Percentiles rank a stretch among this genome's conserved stretches.
Evolutionary conservation across 2,329 filamentous ascomycete species (phyloP).

Genomic region (Chaetomium globosum): DNA sequence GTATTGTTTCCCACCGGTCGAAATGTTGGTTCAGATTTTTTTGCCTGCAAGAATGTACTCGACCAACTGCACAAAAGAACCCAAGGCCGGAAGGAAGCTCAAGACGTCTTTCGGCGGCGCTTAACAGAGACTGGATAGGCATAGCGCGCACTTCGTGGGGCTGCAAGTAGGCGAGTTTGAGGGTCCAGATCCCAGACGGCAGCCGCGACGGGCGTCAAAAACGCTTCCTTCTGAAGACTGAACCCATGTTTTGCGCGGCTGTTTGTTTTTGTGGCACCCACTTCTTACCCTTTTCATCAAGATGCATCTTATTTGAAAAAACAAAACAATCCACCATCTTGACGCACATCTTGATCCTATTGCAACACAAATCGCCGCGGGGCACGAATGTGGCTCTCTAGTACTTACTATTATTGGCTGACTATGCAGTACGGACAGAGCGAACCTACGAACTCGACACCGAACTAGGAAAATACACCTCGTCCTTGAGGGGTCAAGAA

Average conservation of each 20-base stretch:
- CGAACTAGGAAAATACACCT: neutral
- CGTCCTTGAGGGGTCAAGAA: neutral
- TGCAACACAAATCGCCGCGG: slow-evolving; percentile 1
- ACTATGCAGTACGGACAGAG: neutral
- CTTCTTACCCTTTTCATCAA: neutral
- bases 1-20: neutral
- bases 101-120: slow-evolving; percentile 1
- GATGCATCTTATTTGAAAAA: neutral
- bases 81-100: neutral
- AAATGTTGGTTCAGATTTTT: slow-evolving; percentile 17
- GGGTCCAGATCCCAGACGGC: neutral
- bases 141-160: slow-evolving; percentile 4
- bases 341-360: neutral
- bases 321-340: neutral
- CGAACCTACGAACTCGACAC: neutral
- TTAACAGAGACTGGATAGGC: slow-evolving; percentile 1
- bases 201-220: neutral
- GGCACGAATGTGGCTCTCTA: neutral
- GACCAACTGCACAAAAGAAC: slow-evolving; percentile 3
- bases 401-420: neutral
- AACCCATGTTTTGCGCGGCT: neutral
- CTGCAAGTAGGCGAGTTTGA: neutral
- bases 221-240: neutral
- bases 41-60: neutral
- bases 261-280: slow-evolving; percentile 1